Conservation (phyloP, 805 yeast genomes). For the Myxozyma geophila region DNA sequence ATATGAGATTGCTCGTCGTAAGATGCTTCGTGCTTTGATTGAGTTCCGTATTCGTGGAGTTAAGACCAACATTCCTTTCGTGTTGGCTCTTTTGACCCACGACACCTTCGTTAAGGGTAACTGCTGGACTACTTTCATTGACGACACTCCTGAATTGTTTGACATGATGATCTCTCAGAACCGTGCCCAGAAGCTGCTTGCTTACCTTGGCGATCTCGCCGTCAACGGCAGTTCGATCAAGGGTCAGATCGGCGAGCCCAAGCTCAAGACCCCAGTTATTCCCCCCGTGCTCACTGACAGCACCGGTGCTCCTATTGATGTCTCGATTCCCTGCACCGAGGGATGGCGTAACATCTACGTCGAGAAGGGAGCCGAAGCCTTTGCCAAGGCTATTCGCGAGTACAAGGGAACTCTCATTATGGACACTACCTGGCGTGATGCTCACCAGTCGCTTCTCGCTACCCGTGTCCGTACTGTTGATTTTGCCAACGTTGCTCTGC, state of each 20-base stretch:
- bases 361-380: constrained; percentile 83
- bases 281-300: constrained; percentile 74
- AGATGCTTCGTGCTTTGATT: constrained; percentile 94
- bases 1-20: constrained; percentile 94
- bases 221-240: constrained; percentile 95
- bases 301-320: constrained; percentile 65
- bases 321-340: constrained; percentile 59
- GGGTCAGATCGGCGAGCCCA: constrained; percentile 94
- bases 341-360: constrained; percentile 94
- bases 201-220: constrained; percentile 88
- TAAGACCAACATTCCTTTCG: constrained; percentile 96
- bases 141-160: constrained; percentile 95
- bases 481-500: constrained; percentile 85
- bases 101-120: constrained; percentile 82
- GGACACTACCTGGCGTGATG: constrained; percentile 99
- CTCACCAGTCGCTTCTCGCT: constrained; percentile 96
- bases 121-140: constrained; percentile 98
- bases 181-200: constrained; percentile 92
- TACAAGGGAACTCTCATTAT: constrained; percentile 87
- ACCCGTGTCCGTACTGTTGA: constrained; percentile 97
- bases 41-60: constrained; percentile 99
- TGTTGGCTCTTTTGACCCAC: constrained; percentile 87
- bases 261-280: constrained; percentile 72
- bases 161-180: constrained; percentile 93
- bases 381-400: constrained; percentile 84